A percentile compares a stretch with the other conserved stretches of the same genome.
Conservation (phyloP, 108 stramenopile genomes). For the Asterionellopsis glacialis region DNA sequence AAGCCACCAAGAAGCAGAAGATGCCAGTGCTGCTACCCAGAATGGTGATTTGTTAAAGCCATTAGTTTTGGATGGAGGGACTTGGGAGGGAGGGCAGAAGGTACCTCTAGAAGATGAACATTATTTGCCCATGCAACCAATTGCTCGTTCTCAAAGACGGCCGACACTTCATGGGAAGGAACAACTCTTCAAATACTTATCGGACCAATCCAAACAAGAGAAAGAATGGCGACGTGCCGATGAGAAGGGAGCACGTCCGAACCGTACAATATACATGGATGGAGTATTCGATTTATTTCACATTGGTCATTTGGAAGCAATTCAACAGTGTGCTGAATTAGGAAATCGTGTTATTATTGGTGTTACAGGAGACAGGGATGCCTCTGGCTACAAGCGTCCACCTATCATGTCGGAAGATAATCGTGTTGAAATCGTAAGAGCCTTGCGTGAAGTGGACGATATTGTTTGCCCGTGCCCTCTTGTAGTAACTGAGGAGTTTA, state of each 20-base stretch:
- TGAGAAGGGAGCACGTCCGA: slow-evolving; percentile 12
- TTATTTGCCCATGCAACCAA: slow-evolving; percentile 68
- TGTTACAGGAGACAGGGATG: slow-evolving; percentile 67
- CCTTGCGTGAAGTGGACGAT: slow-evolving; percentile 41
- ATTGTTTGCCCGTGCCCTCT: slow-evolving; percentile 70
- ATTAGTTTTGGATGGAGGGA: slow-evolving; percentile 30
- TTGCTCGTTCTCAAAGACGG: slow-evolving; percentile 38
- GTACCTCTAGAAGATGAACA: slow-evolving; percentile 45
- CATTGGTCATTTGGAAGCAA: slow-evolving; percentile 66
- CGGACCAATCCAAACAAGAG: slow-evolving; percentile 25
- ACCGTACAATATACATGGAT: slow-evolving; percentile 62
- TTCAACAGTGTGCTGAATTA: slow-evolving; percentile 45
- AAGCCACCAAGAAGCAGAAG: slow-evolving; percentile 1
- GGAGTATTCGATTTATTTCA: slow-evolving; percentile 80
- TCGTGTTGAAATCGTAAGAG: slow-evolving; percentile 45
- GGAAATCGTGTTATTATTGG: slow-evolving; percentile 59
- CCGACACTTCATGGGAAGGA: slow-evolving; percentile 27
- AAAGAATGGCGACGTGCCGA: slow-evolving; percentile 1
- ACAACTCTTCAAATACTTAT: slow-evolving; percentile 33
- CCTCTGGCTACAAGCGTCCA: slow-evolving; percentile 56
- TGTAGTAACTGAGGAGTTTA: slow-evolving; percentile 59
- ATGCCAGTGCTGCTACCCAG: background rate
- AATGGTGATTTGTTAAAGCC: too few species aligned
- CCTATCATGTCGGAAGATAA: slow-evolving; percentile 56
- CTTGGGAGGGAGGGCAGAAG: slow-evolving; percentile 43